Conservation (phyloP, 2,329 filamentous ascomycete genomes). For the Xylariaceae sp. region DNA sequence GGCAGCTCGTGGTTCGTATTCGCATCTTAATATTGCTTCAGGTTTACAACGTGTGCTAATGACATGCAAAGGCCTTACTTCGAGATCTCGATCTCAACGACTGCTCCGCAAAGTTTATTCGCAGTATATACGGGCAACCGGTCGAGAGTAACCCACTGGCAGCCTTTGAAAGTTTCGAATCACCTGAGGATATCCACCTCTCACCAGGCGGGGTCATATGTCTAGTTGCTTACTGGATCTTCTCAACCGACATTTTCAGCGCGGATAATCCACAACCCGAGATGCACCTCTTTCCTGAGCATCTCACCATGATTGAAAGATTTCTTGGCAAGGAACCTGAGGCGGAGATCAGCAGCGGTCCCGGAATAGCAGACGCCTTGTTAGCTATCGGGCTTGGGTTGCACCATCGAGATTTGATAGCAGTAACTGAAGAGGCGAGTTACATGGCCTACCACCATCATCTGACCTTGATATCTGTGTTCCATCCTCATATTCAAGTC, state of each 20-base stretch:
- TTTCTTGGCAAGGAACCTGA: slow-evolving; percentile 60
- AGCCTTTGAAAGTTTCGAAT: slow-evolving; percentile 53
- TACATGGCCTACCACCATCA: slow-evolving; percentile 68
- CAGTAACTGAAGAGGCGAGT: slow-evolving; percentile 44
- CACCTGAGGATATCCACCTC: slow-evolving; percentile 59
- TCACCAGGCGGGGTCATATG: slow-evolving; percentile 65
- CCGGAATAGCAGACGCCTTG: slow-evolving; percentile 64
- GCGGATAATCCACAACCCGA: slow-evolving; percentile 59
- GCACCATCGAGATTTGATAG: slow-evolving; percentile 55
- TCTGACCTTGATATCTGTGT: slow-evolving; percentile 61
- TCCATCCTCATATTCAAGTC: slow-evolving; percentile 60
- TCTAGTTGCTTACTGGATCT: slow-evolving; percentile 66
- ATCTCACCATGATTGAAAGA: slow-evolving; percentile 57
- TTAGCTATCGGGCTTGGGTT: slow-evolving; percentile 66
- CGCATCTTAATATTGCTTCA: not conserved
- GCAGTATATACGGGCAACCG: slow-evolving; percentile 49
- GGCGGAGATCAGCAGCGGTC: slow-evolving; percentile 53
- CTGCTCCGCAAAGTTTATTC: slow-evolving; percentile 53
- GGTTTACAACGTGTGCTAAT: not conserved
- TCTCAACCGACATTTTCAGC: slow-evolving; percentile 66
- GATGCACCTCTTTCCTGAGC: slow-evolving; percentile 65
- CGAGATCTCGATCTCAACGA: slow-evolving; percentile 64
- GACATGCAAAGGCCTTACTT: slow-evolving; percentile 59
- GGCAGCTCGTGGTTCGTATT: slow-evolving; percentile 66
- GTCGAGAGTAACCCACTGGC: slow-evolving; percentile 53